Evolutionary conservation across 768 basidiomycete genomes (phyloP), one percentile per base, ranked within the genome.

Genomic region (Porpolomopsis calyptriformis): DNA sequence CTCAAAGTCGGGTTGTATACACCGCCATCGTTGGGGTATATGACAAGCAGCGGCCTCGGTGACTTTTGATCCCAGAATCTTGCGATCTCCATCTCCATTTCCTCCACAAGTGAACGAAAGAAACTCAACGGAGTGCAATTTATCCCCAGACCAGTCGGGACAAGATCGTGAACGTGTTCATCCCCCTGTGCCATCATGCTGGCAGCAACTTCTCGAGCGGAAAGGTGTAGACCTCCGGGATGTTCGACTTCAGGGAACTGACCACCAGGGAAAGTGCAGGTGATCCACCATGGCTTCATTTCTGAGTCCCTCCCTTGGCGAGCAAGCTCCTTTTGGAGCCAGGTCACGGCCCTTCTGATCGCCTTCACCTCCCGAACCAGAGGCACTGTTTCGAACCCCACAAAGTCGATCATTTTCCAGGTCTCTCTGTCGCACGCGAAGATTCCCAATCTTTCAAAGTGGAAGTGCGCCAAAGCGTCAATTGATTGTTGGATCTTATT

Each of bases 361-460:
- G 82, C 83, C 18, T 58, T 58, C 3, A 83, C 68, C 58, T 90
- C 88, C 27, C 78, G 64, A 6, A 71, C 56, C 2, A 87, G 65
- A 0, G 87, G 84, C 3, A 89, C 64, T 0, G 85, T 89, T 67
- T 90, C 88, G 57, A 90, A 89, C 9, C 80, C 82, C 40, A 89
- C 52, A 49, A 68, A 73, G 46, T 83, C 78, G 44, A 89, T 62
- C 9, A 56, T 55, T 29, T 58, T 51, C 84, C 85, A 89, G 1
- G 65, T 60, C 23, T 66, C 62, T 4, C 55, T 46, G 47, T 82
- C 68, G 5, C 60, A 55, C 1, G 75, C 67, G 55, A 78, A 82
- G 2, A 76, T 63, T 34, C 63, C 53, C 27, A 89, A 67, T 5
- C 85, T 71, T 36, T 76, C 71, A 14, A 77, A 60, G 56, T 90